phyloP scores from a whole-genome alignment of 257 asterid species.

The Solanum chiquidenum region DNA sequence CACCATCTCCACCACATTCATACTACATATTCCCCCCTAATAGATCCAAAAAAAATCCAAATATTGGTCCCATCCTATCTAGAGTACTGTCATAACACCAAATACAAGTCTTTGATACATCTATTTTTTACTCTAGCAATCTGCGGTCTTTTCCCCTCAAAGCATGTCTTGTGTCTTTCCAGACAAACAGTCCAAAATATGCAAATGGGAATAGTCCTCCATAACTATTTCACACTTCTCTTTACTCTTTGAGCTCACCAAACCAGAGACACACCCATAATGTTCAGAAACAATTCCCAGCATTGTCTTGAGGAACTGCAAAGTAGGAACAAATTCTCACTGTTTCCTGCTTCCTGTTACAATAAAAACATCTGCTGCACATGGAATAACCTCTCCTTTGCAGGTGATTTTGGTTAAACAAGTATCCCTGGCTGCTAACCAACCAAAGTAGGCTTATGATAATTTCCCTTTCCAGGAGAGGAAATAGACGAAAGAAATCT shows the following conservation, averaged over 20 bases:
- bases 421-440: background rate
- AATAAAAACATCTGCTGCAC: background rate
- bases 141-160: background rate
- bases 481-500: background rate
- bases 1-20: background rate
- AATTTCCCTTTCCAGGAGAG: background rate
- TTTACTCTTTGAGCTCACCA: background rate
- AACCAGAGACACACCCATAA: background rate
- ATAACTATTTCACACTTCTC: background rate
- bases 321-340: background rate
- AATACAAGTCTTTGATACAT: background rate
- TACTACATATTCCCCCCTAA: background rate
- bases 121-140: background rate
- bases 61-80: background rate
- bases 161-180: background rate
- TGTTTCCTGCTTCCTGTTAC: background rate
- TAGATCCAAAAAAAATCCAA: background rate
- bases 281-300: background rate
- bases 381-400: background rate
- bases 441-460: background rate
- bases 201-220: background rate
- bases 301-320: background rate
- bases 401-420: background rate
- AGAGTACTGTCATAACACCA: background rate
- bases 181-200: background rate